phyloP scores from a whole-genome alignment of 2,329 filamentous ascomycete genomes.

The Pseudogymnoascus pannorum region DNA sequence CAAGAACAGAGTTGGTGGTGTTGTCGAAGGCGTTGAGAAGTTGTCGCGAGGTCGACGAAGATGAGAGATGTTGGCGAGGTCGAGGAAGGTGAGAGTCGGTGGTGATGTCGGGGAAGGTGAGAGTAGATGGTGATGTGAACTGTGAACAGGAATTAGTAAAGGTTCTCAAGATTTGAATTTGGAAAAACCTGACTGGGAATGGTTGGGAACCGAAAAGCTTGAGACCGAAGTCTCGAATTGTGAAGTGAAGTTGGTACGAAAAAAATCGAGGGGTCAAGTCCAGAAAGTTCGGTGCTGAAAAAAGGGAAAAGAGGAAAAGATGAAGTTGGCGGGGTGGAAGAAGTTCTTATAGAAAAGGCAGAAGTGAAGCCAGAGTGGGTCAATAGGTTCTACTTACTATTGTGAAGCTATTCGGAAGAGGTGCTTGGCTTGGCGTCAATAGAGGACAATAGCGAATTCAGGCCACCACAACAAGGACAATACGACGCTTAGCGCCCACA shows the following conservation, averaged over 20 bases:
- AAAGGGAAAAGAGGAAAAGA: slow-evolving; percentile 1
- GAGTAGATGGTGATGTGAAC: background rate
- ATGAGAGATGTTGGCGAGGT: background rate
- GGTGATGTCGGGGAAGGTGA: background rate
- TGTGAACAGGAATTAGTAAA: background rate
- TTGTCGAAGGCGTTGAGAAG: background rate
- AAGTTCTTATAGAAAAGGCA: background rate
- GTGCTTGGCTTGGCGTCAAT: background rate
- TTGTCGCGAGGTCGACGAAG: background rate
- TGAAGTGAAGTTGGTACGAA: slow-evolving; percentile 1
- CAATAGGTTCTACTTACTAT: slow-evolving; percentile 12
- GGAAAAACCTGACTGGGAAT: background rate
- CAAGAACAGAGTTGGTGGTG: background rate
- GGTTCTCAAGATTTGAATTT: background rate
- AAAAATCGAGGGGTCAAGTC: slow-evolving; percentile 5
- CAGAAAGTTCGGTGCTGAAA: background rate
- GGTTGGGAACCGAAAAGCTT: background rate
- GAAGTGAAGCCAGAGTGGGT: background rate
- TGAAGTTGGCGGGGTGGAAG: background rate
- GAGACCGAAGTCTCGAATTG: slow-evolving; percentile 4
- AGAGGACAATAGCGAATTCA: slow-evolving; percentile 11
- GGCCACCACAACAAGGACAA: background rate
- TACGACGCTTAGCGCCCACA: background rate
- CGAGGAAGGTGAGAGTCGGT: background rate
- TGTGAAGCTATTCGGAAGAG: slow-evolving; percentile 13